These are phyloP conservation scores for Neurospora cerealis DNA, from an alignment of 495 filamentous ascomycete genomes.

Conservation along the genomic window DNA sequence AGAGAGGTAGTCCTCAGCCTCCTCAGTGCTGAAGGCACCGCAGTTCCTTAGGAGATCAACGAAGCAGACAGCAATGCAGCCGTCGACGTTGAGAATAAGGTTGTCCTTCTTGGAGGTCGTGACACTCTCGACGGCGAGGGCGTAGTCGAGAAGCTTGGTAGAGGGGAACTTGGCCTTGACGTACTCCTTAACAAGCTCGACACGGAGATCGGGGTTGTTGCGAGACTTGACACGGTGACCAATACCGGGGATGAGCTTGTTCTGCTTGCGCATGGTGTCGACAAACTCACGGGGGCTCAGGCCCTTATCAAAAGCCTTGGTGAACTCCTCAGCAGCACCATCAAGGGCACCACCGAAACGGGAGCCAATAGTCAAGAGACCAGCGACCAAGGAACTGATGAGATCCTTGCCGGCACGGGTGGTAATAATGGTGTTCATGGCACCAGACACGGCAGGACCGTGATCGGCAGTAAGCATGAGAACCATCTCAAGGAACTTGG, in stretches of 20 bases:
- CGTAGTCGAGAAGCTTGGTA: slow-evolving; percentile 96
- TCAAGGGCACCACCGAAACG: slow-evolving; percentile 98
- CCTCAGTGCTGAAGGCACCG: slow-evolving; percentile 80
- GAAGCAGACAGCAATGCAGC: slow-evolving; percentile 96
- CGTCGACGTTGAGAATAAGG: slow-evolving; percentile 98
- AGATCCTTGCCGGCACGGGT: slow-evolving; percentile 98
- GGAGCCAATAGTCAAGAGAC: slow-evolving; percentile 96
- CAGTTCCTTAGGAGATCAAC: slow-evolving; percentile 96
- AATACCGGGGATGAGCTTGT: slow-evolving; percentile 99
- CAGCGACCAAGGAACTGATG: slow-evolving; percentile 86
- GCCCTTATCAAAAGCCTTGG: slow-evolving; percentile 94
- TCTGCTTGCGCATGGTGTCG: slow-evolving; percentile 96
- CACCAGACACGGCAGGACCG: slow-evolving; percentile 96
- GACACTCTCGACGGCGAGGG: slow-evolving; percentile 93
- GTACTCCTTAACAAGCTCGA: slow-evolving; percentile 98
- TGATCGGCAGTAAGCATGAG: slow-evolving; percentile 99
- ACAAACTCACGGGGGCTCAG: slow-evolving; percentile 98
- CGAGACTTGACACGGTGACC: slow-evolving; percentile 98
- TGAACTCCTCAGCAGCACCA: slow-evolving; percentile 96
- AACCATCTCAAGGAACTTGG: slow-evolving; percentile 99
- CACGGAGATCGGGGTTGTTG: slow-evolving; percentile 98
- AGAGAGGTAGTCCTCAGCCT: slow-evolving; percentile 72
- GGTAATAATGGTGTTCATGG: slow-evolving; percentile 99
- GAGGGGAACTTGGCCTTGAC: slow-evolving; percentile 94
- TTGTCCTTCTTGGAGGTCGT: slow-evolving; percentile 99